These are phyloP conservation scores for Oryza meyeriana DNA, from an alignment of 176 grass and related monocot genomes.

Conservation along the genomic window DNA sequence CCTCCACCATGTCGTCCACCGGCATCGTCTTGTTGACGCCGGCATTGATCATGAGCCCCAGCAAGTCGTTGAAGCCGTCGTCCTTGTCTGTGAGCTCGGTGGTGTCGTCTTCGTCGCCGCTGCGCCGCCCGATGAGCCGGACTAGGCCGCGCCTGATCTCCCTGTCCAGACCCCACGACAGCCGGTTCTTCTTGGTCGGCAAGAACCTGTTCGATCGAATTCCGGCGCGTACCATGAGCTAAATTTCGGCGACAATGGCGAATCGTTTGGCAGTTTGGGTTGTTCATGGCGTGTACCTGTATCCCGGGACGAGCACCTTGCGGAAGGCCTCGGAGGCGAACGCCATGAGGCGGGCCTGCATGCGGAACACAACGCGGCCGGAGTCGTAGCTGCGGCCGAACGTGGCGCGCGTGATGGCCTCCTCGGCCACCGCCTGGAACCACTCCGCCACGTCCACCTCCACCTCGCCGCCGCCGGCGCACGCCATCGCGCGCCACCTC, in stretches of 20 bases:
- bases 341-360: conserved; percentile 73
- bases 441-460: conserved; percentile 85
- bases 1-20: conserved; percentile 79
- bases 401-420: conserved; percentile 61
- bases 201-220: conserved; percentile 46
- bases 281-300: conserved; percentile 43
- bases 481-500: conserved; percentile 48
- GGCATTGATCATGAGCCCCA: conserved; percentile 81
- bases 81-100: not conserved
- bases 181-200: conserved; percentile 71
- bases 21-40: conserved; percentile 38
- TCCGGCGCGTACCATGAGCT: not conserved
- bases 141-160: conserved; percentile 65
- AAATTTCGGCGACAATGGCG: not conserved
- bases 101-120: not conserved
- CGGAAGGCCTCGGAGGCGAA: conserved; percentile 81
- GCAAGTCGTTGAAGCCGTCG: conserved; percentile 49
- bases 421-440: conserved; percentile 77
- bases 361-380: conserved; percentile 65
- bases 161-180: conserved; percentile 69
- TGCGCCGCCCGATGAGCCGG: conserved; percentile 56
- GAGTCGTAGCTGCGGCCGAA: conserved; percentile 73
- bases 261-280: not conserved
- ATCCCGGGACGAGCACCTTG: conserved; percentile 87
- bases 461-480: conserved; percentile 52